Base-by-base conservation (phyloP, 1,139 yeast species). In the Candida tunisiensis region DNA sequence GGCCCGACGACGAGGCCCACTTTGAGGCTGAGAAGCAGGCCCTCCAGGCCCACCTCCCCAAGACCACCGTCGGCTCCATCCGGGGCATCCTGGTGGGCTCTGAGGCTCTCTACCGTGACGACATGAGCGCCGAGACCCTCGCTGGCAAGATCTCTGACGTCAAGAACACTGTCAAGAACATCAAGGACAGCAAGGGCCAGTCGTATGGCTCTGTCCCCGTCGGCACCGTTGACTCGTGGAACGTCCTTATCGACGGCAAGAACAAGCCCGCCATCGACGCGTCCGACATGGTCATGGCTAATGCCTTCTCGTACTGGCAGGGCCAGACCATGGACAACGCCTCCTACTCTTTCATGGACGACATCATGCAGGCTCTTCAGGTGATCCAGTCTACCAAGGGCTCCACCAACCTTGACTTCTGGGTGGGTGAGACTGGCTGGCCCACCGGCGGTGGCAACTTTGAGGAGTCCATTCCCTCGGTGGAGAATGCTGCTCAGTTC, bases 341-440 rank as follows among this genome's bases (percentile, higher is more conserved):
- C 22, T 70, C 93, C 15, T 78, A 69, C 65, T 79, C 94, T 5
- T 83, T 83, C 74, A 69, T 82, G 41, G 94, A 83, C 51, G 95
- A 83, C 55, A 79, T 83, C 55, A 80, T 80, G 93, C 94, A 83
- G 64, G 93, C 94, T 38, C 62, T 85, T 53, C 92, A 79, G 62
- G 63, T 65, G 34, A 69, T 85, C 47, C 93, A 83, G 63, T 60
- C 82, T 41, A 57, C 69, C 40, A 85, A 85, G 65, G 93, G 93
- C 36, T 58, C 75, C 32, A 74, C 85, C 34, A 83, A 80, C 54
- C 65, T 83, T 43, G 65, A 69, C 34, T 82, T 85, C 64, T 83
- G 88, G 83, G 88, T 85, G 46, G 96, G 96, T 51, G 96, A 88
- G 65, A 88, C 96, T 40, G 98, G 96, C 43, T 85, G 95, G 94